phyloP scores from a whole-genome alignment of 2,329 filamentous ascomycete species.

The Arthrobotrys sphaeroides region DNA sequence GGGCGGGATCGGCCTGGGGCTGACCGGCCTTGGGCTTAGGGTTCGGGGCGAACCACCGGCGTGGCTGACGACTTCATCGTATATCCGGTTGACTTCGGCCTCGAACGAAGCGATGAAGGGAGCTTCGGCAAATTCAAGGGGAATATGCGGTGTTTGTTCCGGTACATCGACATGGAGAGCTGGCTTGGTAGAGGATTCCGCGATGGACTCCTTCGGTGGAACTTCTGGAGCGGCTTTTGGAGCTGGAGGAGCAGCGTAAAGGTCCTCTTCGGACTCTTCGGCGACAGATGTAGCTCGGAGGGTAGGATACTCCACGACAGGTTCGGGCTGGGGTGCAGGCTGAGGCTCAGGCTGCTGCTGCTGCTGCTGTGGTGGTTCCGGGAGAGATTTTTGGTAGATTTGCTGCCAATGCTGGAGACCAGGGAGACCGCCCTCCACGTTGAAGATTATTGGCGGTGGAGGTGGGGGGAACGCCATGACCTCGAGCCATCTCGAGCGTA shows the following conservation, averaged over 20 bases:
- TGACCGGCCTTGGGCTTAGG: conserved; percentile 29
- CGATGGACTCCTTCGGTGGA: conserved; percentile 17
- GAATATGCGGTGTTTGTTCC: conserved; percentile 16
- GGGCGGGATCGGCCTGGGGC: conserved; percentile 18
- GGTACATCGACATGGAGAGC: background rate
- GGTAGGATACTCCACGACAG: conserved; percentile 11
- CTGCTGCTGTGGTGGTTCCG: background rate
- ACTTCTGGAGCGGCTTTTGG: conserved; percentile 4
- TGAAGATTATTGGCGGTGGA: conserved; percentile 51
- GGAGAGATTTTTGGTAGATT: conserved; percentile 33
- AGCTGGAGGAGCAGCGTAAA: conserved; percentile 34
- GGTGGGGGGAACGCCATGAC: conserved; percentile 47
- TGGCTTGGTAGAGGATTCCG: conserved; percentile 4
- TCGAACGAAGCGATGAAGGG: conserved; percentile 52
- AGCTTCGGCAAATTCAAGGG: conserved; percentile 29
- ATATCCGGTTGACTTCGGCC: conserved; percentile 50
- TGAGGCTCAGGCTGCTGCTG: background rate
- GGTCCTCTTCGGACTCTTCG: conserved; percentile 39
- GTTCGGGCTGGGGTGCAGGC: background rate
- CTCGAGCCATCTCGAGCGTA: conserved; percentile 48
- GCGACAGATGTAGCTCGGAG: background rate
- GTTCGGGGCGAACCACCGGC: conserved; percentile 44
- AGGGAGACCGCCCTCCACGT: conserved; percentile 39
- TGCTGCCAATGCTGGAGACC: conserved; percentile 34
- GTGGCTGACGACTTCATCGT: conserved; percentile 46